These are phyloP conservation scores for Beauveria varroae DNA, from an alignment of 2,329 filamentous ascomycete genomes.

Conservation along the genomic window DNA sequence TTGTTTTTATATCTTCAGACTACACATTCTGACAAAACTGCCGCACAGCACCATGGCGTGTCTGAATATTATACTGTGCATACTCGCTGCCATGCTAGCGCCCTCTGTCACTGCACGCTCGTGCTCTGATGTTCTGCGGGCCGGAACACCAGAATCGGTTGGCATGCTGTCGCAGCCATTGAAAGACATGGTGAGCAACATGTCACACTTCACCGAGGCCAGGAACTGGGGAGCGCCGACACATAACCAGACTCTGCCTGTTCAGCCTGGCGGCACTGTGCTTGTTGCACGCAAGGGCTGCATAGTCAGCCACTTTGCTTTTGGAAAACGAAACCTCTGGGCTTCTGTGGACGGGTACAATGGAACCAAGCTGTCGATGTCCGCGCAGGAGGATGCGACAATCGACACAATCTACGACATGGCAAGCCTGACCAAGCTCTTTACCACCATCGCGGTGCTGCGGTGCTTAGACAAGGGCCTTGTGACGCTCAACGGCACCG, in stretches of 20 bases:
- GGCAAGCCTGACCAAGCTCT: conserved; percentile 31
- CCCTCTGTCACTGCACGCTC: neutral
- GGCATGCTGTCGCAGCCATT: conserved; percentile 23
- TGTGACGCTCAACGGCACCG: conserved; percentile 20
- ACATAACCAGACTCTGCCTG: conserved; percentile 14
- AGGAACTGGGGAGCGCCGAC: conserved; percentile 11
- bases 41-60: neutral
- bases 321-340: conserved; percentile 20
- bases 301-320: conserved; percentile 21
- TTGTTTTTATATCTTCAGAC: neutral
- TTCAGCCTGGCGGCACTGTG: conserved; percentile 20
- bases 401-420: conserved; percentile 31
- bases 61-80: too few relatives aligned
- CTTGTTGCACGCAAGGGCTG: conserved; percentile 17
- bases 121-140: conserved; percentile 9
- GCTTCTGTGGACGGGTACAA: conserved; percentile 19
- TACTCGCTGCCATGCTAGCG: neutral
- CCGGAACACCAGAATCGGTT: conserved; percentile 16
- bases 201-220: conserved; percentile 16
- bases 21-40: neutral
- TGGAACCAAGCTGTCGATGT: conserved; percentile 20
- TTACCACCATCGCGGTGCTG: conserved; percentile 26
- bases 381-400: conserved; percentile 21
- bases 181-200: conserved; percentile 17
- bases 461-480: conserved; percentile 21